A percentile compares a stretch with the other conserved stretches of the same genome.
Conservation (phyloP, 352 stramenopile genomes). For the Pythium scleroteichum region DNA sequence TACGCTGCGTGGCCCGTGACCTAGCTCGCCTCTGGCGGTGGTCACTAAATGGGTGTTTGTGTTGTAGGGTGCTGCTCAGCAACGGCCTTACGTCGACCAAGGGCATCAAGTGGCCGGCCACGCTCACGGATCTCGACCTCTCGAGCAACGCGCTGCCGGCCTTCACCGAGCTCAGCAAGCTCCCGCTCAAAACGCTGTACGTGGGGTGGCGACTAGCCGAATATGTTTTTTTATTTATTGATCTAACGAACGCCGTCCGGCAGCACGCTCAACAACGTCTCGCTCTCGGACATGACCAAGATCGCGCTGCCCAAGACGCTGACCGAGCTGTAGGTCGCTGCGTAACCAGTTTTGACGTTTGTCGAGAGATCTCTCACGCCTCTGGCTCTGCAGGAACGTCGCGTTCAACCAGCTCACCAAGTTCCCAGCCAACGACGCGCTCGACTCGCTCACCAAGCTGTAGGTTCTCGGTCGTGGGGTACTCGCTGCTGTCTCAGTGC, state of each 20-base stretch:
- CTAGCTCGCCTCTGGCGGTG: too few species aligned
- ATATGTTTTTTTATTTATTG: too few species aligned
- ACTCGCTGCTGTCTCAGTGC: not conserved
- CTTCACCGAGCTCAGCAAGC: constrained; percentile 5
- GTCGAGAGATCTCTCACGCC: not conserved
- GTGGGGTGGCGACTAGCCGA: too few species aligned
- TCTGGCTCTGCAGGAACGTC: constrained; percentile 12
- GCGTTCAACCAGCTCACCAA: constrained; percentile 25
- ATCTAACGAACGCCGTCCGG: not conserved
- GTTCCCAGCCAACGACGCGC: constrained; percentile 1
- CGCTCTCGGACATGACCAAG: constrained; percentile 18
- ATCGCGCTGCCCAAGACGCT: constrained; percentile 24
- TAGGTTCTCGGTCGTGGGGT: too few species aligned
- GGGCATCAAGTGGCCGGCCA: constrained; percentile 9
- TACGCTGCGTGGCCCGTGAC: not conserved
- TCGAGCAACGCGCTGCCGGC: constrained; percentile 14
- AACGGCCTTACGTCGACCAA: constrained; percentile 18
- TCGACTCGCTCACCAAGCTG: constrained; percentile 16
- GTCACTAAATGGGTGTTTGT: too few species aligned
- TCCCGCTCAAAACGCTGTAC: constrained; percentile 20
- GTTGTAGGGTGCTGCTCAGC: constrained; percentile 9
- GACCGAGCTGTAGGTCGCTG: constrained; percentile 16
- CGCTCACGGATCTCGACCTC: constrained; percentile 19
- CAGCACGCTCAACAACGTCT: constrained; percentile 22
- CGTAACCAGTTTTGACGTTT: not conserved